Percentiles rank a stretch among this genome's conserved stretches.
phyloP scores from a whole-genome alignment of 208 protist genomes.

The Wallacemonas sp. region DNA sequence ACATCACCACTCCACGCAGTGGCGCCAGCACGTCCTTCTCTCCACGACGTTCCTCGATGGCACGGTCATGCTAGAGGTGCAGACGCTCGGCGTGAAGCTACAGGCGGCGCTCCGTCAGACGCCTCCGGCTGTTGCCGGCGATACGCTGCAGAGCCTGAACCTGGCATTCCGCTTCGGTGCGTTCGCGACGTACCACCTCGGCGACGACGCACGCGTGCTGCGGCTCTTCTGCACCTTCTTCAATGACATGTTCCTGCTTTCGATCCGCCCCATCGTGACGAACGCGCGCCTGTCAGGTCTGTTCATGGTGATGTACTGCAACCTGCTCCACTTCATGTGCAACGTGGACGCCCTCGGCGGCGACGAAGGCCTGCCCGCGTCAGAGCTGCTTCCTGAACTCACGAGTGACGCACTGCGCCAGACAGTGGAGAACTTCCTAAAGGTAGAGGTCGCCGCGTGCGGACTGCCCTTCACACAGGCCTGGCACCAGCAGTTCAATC shows the following conservation, averaged over 20 bases:
- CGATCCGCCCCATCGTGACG: constrained; percentile 52
- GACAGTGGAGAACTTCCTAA: constrained; percentile 64
- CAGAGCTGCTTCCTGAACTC: constrained; percentile 67
- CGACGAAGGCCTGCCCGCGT: constrained; percentile 28
- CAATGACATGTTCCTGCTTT: constrained; percentile 76
- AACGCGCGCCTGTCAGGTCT: constrained; percentile 46
- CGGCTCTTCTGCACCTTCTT: constrained; percentile 81
- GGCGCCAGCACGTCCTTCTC: constrained; percentile 89
- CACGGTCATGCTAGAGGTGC: constrained; percentile 64
- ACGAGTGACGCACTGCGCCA: constrained; percentile 36
- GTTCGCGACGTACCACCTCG: constrained; percentile 86
- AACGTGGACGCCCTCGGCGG: constrained; percentile 84
- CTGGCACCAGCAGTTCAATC: constrained; percentile 80
- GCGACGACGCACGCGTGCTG: constrained; percentile 48
- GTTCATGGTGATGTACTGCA: constrained; percentile 82
- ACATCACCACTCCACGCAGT: constrained; percentile 64
- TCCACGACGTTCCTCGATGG: constrained; percentile 84
- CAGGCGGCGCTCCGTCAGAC: constrained; percentile 28
- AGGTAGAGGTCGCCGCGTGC: constrained; percentile 61
- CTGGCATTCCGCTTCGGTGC: constrained; percentile 77
- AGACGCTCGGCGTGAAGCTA: constrained; percentile 48
- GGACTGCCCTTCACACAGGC: constrained; percentile 67
- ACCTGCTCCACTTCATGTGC: constrained; percentile 87
- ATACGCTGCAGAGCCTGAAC: constrained; percentile 72
- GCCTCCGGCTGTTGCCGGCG: constrained; percentile 28